These are phyloP conservation scores for Globomyces pollinis-pini DNA, from an alignment of 192 early-diverging fungal genomes.

Conservation along the genomic window DNA sequence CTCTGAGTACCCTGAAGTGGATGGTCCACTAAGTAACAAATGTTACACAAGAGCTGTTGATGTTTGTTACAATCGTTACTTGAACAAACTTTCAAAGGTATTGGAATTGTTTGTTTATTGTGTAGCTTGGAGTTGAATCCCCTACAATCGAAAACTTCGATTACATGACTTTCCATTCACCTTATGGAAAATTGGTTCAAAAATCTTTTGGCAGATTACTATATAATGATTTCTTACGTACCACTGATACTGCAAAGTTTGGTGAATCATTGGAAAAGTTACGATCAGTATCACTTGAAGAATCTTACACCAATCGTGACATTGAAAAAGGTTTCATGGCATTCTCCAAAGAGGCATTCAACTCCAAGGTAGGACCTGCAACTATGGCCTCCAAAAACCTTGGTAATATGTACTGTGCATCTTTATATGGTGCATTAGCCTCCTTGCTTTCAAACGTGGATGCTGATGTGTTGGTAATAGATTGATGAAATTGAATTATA, in stretches of 20 bases:
- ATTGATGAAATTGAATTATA: slow-evolving; percentile 17
- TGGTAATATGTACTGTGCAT: slow-evolving; percentile 90
- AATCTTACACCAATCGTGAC: slow-evolving; percentile 77
- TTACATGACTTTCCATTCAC: slow-evolving; percentile 90
- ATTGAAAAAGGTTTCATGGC: slow-evolving; percentile 87
- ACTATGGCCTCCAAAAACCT: slow-evolving; percentile 79
- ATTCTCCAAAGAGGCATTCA: slow-evolving; percentile 66
- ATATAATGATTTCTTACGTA: slow-evolving; percentile 86
- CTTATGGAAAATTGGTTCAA: slow-evolving; percentile 95
- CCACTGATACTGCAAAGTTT: slow-evolving; percentile 56
- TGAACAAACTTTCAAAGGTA: slow-evolving; percentile 67
- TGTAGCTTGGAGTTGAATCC: slow-evolving; percentile 14
- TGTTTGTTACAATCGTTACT: slow-evolving; percentile 75
- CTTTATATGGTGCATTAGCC: slow-evolving; percentile 64
- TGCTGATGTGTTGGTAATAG: slow-evolving; percentile 50
- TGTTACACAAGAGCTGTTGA: slow-evolving; percentile 92
- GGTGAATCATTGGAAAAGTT: slow-evolving; percentile 17
- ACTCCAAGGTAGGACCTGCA: slow-evolving; percentile 66
- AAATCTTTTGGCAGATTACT: slow-evolving; percentile 87
- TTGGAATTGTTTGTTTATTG: slow-evolving; percentile 20
- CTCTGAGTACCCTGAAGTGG: slow-evolving; percentile 95
- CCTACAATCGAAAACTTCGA: slow-evolving; percentile 58
- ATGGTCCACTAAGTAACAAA: slow-evolving; percentile 86
- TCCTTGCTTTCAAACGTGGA: slow-evolving; percentile 71
- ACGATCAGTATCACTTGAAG: slow-evolving; percentile 31